Percentiles rank a stretch among this genome's conserved stretches.
phyloP scores from a whole-genome alignment of 2,329 filamentous ascomycete species.

The Sporothrix phasma region DNA sequence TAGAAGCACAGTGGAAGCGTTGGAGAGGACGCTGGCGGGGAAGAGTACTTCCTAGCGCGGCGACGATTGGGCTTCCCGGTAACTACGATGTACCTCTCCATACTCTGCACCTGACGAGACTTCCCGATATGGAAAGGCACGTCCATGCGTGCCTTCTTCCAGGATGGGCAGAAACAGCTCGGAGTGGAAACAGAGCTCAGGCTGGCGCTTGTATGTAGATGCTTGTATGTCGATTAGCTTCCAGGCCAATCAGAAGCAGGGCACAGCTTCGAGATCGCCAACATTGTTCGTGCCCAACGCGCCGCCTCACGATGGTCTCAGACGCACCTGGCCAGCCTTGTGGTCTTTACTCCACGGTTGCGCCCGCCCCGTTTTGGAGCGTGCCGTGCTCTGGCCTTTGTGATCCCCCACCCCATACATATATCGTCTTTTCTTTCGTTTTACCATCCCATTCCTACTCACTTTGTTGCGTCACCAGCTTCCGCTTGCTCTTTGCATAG shows the following conservation, averaged over 20 bases:
- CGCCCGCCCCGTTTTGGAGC: background rate
- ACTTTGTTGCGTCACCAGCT: background rate
- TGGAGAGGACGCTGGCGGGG: slow-evolving; percentile 2
- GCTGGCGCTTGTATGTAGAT: too few species aligned
- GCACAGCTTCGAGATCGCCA: background rate
- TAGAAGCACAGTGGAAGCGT: background rate
- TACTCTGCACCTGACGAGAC: background rate
- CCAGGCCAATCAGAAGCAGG: background rate
- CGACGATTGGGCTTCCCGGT: background rate
- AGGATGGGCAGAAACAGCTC: background rate
- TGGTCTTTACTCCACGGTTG: background rate
- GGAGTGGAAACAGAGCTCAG: background rate
- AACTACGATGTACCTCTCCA: too few species aligned
- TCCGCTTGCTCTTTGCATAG: background rate
- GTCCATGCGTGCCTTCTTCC: background rate
- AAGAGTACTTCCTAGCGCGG: slow-evolving; percentile 16
- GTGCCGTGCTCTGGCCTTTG: background rate
- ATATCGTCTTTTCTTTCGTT: too few species aligned
- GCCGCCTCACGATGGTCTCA: background rate
- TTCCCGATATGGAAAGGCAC: background rate
- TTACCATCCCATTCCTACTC: background rate
- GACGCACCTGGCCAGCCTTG: background rate
- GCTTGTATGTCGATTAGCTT: too few species aligned
- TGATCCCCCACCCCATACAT: too few species aligned
- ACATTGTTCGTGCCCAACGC: background rate